Percentiles rank a stretch among this genome's conserved stretches.
Conservation (phyloP, 208 protist species). For the Vickermania spadyakhi region DNA sequence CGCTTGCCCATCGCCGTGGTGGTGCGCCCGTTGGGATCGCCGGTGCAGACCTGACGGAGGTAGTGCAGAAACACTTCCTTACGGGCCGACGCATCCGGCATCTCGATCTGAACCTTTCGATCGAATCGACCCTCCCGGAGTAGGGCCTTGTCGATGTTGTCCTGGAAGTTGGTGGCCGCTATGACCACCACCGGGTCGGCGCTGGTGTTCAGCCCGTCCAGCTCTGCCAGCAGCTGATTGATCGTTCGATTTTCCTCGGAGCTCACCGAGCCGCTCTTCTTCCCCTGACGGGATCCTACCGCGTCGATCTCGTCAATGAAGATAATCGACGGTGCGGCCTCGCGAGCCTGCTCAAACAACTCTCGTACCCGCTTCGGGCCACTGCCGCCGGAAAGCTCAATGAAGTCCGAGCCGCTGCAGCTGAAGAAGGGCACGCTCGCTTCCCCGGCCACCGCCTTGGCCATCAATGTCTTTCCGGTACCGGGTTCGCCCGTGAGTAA, state of each 20-base stretch:
- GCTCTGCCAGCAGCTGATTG: slow-evolving; percentile 95
- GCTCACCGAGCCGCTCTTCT: slow-evolving; percentile 72
- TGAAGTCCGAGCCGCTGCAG: slow-evolving; percentile 94
- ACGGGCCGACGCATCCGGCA: slow-evolving; percentile 74
- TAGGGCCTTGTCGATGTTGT: slow-evolving; percentile 91
- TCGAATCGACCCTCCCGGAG: slow-evolving; percentile 87
- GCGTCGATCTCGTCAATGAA: slow-evolving; percentile 99
- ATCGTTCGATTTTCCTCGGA: slow-evolving; percentile 93
- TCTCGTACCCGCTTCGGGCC: slow-evolving; percentile 93
- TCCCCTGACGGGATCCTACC: slow-evolving; percentile 80
- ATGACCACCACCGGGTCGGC: slow-evolving; percentile 92
- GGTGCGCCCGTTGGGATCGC: slow-evolving; percentile 54
- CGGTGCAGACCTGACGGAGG: slow-evolving; percentile 63
- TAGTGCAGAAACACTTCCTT: slow-evolving; percentile 85
- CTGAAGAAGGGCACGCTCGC: slow-evolving; percentile 92
- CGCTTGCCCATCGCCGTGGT: slow-evolving; percentile 46
- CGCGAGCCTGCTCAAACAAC: slow-evolving; percentile 92
- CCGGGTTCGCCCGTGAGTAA: slow-evolving; percentile 95
- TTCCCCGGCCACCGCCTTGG: slow-evolving; percentile 96
- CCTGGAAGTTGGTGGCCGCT: slow-evolving; percentile 96
- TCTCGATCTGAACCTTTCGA: slow-evolving; percentile 78
- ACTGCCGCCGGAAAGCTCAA: slow-evolving; percentile 96
- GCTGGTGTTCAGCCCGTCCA: slow-evolving; percentile 90
- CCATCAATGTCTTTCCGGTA: slow-evolving; percentile 97
- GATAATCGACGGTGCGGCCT: slow-evolving; percentile 92